Conservation (phyloP, 2,329 filamentous ascomycete species). For the Aspergillus piperis region DNA sequence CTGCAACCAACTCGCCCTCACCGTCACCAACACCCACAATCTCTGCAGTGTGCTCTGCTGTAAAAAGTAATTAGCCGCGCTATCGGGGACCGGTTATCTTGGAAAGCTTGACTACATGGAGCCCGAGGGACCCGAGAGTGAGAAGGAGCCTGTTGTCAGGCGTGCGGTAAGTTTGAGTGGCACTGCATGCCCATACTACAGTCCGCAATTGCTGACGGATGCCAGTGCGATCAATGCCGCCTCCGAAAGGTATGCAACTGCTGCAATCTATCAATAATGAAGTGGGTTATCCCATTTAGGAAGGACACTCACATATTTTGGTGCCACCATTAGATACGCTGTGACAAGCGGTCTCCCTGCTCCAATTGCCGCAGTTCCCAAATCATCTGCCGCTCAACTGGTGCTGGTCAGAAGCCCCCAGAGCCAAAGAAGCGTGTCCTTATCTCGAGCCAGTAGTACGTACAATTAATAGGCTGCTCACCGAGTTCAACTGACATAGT, state of each 20-base stretch:
- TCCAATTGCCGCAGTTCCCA: slow-evolving; percentile 44
- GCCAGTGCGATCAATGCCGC: slow-evolving; percentile 40
- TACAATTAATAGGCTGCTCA: not conserved
- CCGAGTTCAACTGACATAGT: slow-evolving; percentile 4
- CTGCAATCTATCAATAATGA: not conserved
- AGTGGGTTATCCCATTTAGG: not conserved
- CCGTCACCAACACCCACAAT: not conserved
- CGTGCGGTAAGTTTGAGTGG: slow-evolving; percentile 34
- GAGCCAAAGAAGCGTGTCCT: slow-evolving; percentile 44
- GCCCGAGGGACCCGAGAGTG: slow-evolving; percentile 32
- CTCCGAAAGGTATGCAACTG: slow-evolving; percentile 32
- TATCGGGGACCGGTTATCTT: not conserved
- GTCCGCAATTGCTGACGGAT: slow-evolving; percentile 8
- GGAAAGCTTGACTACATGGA: slow-evolving; percentile 27
- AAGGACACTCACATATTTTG: slow-evolving; percentile 1
- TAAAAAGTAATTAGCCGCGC: not conserved
- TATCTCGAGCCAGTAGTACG: slow-evolving; percentile 47
- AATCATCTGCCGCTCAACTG: slow-evolving; percentile 41
- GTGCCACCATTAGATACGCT: slow-evolving; percentile 37
- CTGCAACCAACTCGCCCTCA: not conserved
- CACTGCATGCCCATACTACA: not conserved
- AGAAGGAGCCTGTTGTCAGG: slow-evolving; percentile 23
- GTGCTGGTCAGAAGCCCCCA: slow-evolving; percentile 34
- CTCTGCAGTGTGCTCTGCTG: not conserved
- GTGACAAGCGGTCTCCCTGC: slow-evolving; percentile 45